Evolutionary conservation across 352 stramenopile species (phyloP), one percentile per base, ranked within the genome.

Genomic region (Globisporangium rhizosaccharum): DNA sequence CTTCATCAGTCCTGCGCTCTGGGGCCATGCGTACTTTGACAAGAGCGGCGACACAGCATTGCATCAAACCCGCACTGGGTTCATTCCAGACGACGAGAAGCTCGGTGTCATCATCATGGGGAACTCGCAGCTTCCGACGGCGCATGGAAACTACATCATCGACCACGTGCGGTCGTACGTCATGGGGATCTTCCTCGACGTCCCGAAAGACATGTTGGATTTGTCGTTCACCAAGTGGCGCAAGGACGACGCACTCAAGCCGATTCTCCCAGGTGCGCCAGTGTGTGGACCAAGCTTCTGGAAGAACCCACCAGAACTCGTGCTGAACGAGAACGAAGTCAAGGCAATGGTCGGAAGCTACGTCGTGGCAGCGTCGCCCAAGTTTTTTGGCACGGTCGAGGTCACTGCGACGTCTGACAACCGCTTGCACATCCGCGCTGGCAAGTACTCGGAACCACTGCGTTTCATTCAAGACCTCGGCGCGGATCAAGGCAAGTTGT

Each of bases 141-240:
- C 65, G 2, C 69, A 85, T 45, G 44, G 71, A 0, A 75, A 70
- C 12, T 83, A 72, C 52, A 69, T 70, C 14, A 57, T 85, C 3
- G 75, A 90, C 51, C 78, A 86, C 57, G 76, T 83, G 39, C 75
- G 81, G 2, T 81, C 76, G 49, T 88, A 90, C 59, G 60, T 88
- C 11, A 71, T 86, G 49, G 81, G 81, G 0, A 65, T 90, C 28
- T 87, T 90, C 41, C 59, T 90, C 14, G 76, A 87, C 33, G 71
- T 88, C 1, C 76, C 81, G 2, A 84, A 73, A 51, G 48, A 69
- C 12, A 72, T 85, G 36, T 57, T 90, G 33, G 73, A 87, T 50
- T 63, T 67, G 9, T 67, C 67, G 18, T 85, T 76, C 45, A 41
- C 63, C 4, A 59, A 65, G 23, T 80, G 69, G 70, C 68, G 73